Base-by-base conservation (phyloP, 169 alveolate genomes). In the Plasmodium gonderi region DNA sequence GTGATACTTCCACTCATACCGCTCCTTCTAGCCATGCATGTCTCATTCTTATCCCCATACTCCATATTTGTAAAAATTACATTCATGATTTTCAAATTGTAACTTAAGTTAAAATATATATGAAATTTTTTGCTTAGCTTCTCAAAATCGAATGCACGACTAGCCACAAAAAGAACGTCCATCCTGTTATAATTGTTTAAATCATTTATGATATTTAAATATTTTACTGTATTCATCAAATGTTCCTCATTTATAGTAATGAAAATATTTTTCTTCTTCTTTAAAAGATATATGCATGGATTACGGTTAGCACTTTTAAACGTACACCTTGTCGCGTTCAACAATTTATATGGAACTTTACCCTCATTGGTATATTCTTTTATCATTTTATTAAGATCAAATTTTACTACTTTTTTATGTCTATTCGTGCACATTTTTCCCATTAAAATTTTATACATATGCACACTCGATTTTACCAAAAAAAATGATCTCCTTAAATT, bases 121-220 rank as follows among this genome's bases (percentile, higher is more conserved):
- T 72, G 74, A 76, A 45, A 83, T 47, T 29, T 83, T 69, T 72
- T 83, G 44, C 92, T 83, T 33, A 83, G 49, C 17, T 83, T 83
- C 77, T 83, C 92, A 83, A 72, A 83, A 72, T 83, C 75, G 67
- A 69, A 83, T 31, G 82, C 33, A 49, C 92, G 92, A 60, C 85
- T 69, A 17, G 76, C 77, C 44, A 83, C 81, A 83, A 69, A 83
- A 44, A 83, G 83, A 12, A 83, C 64, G 29, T 83, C 92, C 47
- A 64, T 83, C 51, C 44, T 83, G 26, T 83, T 47, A 49, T 83
- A 83, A 76, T 83, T 83, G 42, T 83, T 83, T 47, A 83, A 17
- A 49, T 72, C 44, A 64, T 83, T 72, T 47, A 83, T 72, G 40
- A 83, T 83, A 42, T 49, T 83, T 44, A 83, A 14, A 47, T 83